Evolutionary conservation across 495 filamentous ascomycete species (phyloP).

Genomic region (Penicillium maclennaniae): DNA sequence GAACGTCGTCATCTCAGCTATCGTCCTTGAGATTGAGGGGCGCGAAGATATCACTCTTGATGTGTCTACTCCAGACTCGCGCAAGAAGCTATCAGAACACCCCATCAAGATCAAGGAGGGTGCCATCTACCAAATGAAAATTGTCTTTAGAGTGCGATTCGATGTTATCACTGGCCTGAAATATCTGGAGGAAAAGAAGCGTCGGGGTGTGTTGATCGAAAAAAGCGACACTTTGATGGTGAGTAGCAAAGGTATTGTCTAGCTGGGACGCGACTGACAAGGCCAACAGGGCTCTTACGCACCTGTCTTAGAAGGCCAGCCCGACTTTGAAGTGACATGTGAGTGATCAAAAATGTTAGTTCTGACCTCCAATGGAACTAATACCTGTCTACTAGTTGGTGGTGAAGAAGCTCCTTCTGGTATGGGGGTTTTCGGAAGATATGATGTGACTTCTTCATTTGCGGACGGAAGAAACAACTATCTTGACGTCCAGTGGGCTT

Average conservation of each 20-base stretch:
- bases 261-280: background rate
- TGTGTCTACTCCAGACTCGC: background rate
- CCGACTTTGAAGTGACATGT: background rate
- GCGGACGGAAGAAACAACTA: background rate
- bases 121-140: background rate
- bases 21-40: background rate
- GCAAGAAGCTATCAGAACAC: conserved; percentile 1
- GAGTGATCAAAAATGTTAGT: background rate
- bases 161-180: background rate
- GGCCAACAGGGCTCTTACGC: background rate
- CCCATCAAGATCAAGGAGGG: conserved; percentile 1
- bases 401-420: background rate
- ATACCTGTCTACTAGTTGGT: background rate
- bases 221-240: conserved; percentile 4
- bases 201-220: background rate
- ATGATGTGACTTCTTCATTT: background rate
- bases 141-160: background rate
- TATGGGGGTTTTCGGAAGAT: background rate
- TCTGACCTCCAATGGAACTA: background rate
- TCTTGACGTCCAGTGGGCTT: background rate
- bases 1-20: background rate
- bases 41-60: background rate
- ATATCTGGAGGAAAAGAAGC: conserved; percentile 1
- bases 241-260: background rate
- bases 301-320: background rate